Evolutionary conservation across 1,284 basidiomycete genomes (phyloP).

Genomic region (Agroathelia rolfsii): DNA sequence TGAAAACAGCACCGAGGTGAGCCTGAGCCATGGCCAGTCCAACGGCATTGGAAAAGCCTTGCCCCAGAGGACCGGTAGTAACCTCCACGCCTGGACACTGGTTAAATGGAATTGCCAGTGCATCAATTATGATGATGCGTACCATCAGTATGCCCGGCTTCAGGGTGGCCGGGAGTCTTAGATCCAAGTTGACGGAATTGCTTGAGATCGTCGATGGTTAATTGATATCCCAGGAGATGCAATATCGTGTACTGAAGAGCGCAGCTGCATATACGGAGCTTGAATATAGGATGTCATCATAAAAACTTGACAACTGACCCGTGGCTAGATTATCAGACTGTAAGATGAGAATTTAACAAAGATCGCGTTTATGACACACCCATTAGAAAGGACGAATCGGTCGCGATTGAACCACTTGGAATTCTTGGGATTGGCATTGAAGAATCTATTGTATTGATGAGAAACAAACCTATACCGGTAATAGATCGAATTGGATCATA

Average conservation of each 20-base stretch:
- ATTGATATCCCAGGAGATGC: conserved; percentile 77
- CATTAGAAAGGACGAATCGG: conserved; percentile 81
- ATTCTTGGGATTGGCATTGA: conserved; percentile 81
- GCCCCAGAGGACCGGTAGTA: conserved; percentile 92
- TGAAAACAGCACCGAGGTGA: conserved; percentile 82
- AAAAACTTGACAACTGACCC: conserved; percentile 38
- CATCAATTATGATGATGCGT: conserved; percentile 6
- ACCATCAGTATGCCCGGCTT: conserved; percentile 83
- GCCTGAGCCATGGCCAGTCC: conserved; percentile 91
- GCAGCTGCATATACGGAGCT: conserved; percentile 40
- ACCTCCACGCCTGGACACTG: conserved; percentile 67
- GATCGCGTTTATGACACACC: conserved; percentile 30
- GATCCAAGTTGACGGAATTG: conserved; percentile 81
- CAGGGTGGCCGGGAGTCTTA: conserved; percentile 87
- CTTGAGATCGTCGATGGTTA: conserved; percentile 80
- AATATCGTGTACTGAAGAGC: conserved; percentile 79
- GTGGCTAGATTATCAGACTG: conserved; percentile 34
- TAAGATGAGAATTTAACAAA: conserved; percentile 8
- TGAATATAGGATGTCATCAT: conserved; percentile 3
- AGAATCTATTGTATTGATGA: conserved; percentile 39
- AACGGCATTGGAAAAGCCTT: conserved; percentile 89
- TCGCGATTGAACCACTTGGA: conserved; percentile 91
- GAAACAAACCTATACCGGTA: conserved; percentile 8
- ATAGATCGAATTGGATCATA: conserved; percentile 22
- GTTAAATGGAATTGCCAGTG: conserved; percentile 5